Evolutionary conservation across 192 early-diverging fungal species (phyloP), one percentile per base, ranked within the genome.

Genomic region (Helicostylum pulchrum): DNA sequence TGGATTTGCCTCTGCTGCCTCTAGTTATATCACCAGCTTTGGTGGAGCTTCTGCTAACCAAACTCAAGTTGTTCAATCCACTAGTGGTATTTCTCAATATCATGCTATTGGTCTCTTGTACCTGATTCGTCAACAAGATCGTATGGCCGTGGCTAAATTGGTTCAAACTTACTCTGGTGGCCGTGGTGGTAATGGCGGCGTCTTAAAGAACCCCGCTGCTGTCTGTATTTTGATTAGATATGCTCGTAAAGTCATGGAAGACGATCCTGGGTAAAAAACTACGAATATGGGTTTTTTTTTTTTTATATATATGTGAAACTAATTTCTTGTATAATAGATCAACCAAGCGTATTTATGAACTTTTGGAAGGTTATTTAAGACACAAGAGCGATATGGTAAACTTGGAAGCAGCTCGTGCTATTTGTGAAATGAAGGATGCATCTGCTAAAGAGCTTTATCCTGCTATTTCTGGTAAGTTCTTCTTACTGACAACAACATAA

Each of bases 371-470:
- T 17, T 96, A 88, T 87, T 78, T 98, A 43, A 78, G 92, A 62
- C 95, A 98, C 76, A 92, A 94, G 76, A 95, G 89, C 64, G 97
- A 99, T 66, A 97, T 99, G 93, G 96, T 99, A 43, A 92, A 92
- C 60, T 87, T 94, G 63, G 97, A 99, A 77, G 95, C 97, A 14
- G 96, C 96, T 48, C 89, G 94, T 49, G 94, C 97, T 5, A 93
- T 97, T 69, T 98, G 96, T 78, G 89, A 93, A 54, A 85, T 99
- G 62, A 80, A 77, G 32, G 88, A 94, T 56, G 92, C 90, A 7
- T 90, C 86, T 11, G 70, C 71, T 49, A 94, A 93, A 75, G 91
- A 96, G 73, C 77, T 99, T 42, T 88, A 92, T 77, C 88, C 92
- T 5, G 96, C 96, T n/a, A 91, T 99, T 30, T 86, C 88, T 48